These are phyloP conservation scores for Apiosordaria backusii DNA, from an alignment of 495 filamentous ascomycete genomes.

Conservation along the genomic window DNA sequence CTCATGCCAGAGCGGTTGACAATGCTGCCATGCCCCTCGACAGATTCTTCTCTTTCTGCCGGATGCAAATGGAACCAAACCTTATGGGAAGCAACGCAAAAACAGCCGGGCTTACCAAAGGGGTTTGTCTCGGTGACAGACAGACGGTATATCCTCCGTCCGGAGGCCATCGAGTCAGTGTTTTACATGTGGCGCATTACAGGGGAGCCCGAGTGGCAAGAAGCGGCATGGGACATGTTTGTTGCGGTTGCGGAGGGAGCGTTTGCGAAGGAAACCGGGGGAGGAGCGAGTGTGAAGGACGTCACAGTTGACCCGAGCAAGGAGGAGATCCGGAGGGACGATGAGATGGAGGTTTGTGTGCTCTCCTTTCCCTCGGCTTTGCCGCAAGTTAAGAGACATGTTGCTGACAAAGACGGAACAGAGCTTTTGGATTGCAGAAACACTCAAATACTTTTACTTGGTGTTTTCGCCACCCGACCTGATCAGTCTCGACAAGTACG, in stretches of 20 bases:
- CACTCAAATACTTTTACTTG: conserved; percentile 62
- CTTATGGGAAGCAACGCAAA: conserved; percentile 27
- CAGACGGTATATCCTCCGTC: conserved; percentile 47
- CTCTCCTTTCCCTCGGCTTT: neutral
- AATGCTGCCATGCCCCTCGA: conserved; percentile 59
- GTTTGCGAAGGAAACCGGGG: conserved; percentile 46
- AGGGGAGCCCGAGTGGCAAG: conserved; percentile 56
- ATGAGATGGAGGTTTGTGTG: conserved; percentile 24
- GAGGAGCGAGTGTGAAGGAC: conserved; percentile 56
- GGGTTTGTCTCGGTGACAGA: conserved; percentile 46
- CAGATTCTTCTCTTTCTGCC: neutral
- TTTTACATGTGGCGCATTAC: conserved; percentile 74
- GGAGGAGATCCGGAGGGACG: conserved; percentile 37
- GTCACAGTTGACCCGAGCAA: conserved; percentile 29
- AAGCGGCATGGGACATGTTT: conserved; percentile 75
- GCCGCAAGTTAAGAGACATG: neutral
- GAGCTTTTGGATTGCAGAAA: conserved; percentile 49
- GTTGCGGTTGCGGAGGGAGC: conserved; percentile 58
- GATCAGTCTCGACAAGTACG: conserved; percentile 67
- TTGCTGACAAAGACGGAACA: neutral
- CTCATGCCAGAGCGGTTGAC: conserved; percentile 80
- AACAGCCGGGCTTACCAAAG: conserved; percentile 51
- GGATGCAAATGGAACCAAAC: conserved; percentile 29
- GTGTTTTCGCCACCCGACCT: conserved; percentile 71
- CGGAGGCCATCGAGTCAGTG: conserved; percentile 67